Evolutionary conservation across 1,284 basidiomycete species (phyloP), one percentile per base, ranked within the genome.

Genomic region (Cutaneotrichosporon sp.): DNA sequence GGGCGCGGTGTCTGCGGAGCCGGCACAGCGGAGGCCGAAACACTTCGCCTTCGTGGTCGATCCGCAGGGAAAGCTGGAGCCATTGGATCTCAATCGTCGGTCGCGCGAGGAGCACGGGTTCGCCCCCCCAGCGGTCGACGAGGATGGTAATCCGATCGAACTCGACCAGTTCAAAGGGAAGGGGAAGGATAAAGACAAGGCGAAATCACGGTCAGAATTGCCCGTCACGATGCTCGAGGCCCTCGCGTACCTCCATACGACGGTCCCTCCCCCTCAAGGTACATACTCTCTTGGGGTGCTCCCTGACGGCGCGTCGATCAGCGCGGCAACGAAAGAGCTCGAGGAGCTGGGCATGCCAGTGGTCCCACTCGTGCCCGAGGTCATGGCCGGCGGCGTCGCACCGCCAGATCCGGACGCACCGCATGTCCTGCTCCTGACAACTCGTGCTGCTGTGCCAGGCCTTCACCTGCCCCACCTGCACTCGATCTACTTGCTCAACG

Each of bases 401-500:
- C 35, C 51, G 22, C 31, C 19, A 1, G 34, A 52, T 3, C 20
- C 26, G 5, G 38, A 53, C 38, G 46, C 25, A 2, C 25, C 32
- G 14, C 26, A 55, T 37, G 59, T 60, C 5, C 41, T 62, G 12
- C 48, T 67, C 7, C 31, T 67, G 8, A 48, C 61, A 3, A 51
- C 49, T 16, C 51, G 67, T 29, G 58, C 61, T 2, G 52, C 57
- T 8, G 49, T 67, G 3, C 50, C 66, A 2, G 67, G 67, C 2
- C 42, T 70, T 14, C 65, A 70, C 49, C 52, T 70, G 1, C 52
- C 57, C 0, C 22, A 52, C 12, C 52, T 70, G 11, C 63, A 64
- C 48, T 65, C 62, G 4, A 55, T 70, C 26, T 67, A 67, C 42
- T 55, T 68, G 4, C 46, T 68, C 2, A 54, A 56, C 32, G 68